Base-by-base conservation (phyloP, 2,329 filamentous ascomycete species). In the Pseudopyricularia cyperi region DNA sequence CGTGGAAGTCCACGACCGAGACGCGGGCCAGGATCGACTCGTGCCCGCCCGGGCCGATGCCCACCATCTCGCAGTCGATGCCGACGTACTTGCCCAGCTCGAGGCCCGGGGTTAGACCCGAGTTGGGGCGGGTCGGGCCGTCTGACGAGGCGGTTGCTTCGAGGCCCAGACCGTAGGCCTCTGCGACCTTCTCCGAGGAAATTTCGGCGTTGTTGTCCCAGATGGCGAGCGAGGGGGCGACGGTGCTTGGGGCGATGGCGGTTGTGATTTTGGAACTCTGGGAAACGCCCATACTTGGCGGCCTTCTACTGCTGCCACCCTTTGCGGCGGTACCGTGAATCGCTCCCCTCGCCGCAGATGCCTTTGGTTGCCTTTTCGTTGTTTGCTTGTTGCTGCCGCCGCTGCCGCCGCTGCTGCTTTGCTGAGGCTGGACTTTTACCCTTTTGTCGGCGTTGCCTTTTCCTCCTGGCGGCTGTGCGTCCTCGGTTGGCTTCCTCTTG, bases 51-150 rank as follows among this genome's bases (percentile, higher is more conserved):
- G 79, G 78, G 0, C 85, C 87, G 12, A 94, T 80, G 48, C 91
- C 93, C 26, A 98, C 93, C 93, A 98, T 98, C 70, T 98, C 93
- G 67, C 93, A 98, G 71, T 98, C 93, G 47, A 98, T 80, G 19
- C 87, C 86, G 42, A 98, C 71, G 65, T 95, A 98, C 74, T 93
- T 95, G 50, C 91, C 93, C 19, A 90, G 71, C 51, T 89, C 79
- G 34, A 85, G 69, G 6, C 75, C 79, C 24, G 71, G 66, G 2
- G 78, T 75, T 3, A 81, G 70, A 1, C 85, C 85, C 46, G 79
- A 76, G 61, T 88, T 87, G 55, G 83, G 70, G 46, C 73, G 75
- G 49, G 75, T 73, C 19, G 8, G 39, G 3, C 17, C 7, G 9
- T 24, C 39, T 37, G 74, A 73, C 56, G 71, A 71, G 52, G 72